A percentile compares a stretch with the other conserved stretches of the same genome.
Conservation (phyloP, 1,284 basidiomycete species). For the Butyriboletus regius region DNA sequence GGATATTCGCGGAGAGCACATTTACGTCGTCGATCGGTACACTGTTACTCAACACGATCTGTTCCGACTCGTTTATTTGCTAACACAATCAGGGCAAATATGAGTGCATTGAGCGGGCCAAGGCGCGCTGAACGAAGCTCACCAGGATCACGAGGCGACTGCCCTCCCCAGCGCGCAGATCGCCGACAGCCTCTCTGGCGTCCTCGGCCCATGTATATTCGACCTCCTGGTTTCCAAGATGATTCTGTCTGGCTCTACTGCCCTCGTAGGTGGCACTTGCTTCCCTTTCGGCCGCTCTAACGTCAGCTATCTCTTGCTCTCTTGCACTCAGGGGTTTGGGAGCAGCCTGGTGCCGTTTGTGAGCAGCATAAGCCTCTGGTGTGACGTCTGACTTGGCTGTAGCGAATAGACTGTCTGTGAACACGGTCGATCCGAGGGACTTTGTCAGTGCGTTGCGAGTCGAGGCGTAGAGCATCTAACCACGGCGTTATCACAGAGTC, state of each 20-base stretch:
- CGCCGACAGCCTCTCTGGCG: constrained; percentile 56
- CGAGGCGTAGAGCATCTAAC: constrained; percentile 90
- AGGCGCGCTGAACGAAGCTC: not conserved
- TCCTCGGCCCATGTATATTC: constrained; percentile 61
- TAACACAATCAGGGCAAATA: constrained; percentile 24
- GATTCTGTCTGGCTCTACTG: constrained; percentile 48
- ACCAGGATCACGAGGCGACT: constrained; percentile 61
- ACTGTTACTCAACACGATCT: constrained; percentile 44
- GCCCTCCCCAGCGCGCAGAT: constrained; percentile 45
- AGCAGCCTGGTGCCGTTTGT: constrained; percentile 64
- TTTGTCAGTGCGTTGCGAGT: constrained; percentile 68
- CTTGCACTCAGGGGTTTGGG: constrained; percentile 73
- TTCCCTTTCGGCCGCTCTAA: constrained; percentile 64
- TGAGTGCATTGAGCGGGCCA: not conserved
- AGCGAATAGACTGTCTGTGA: constrained; percentile 75
- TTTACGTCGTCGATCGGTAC: constrained; percentile 36
- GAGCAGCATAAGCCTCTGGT: constrained; percentile 63
- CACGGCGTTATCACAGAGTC: not conserved
- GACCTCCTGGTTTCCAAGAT: constrained; percentile 47
- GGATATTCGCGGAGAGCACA: constrained; percentile 44
- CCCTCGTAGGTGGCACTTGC: constrained; percentile 50
- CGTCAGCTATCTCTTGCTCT: constrained; percentile 72
- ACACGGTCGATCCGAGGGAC: constrained; percentile 67
- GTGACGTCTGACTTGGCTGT: constrained; percentile 66
- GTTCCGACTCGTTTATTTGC: constrained; percentile 56